A percentile compares a stretch with the other conserved stretches of the same genome.
phyloP scores from a whole-genome alignment of 2,329 filamentous ascomycete species.

The Pseudogymnoascus sp. region DNA sequence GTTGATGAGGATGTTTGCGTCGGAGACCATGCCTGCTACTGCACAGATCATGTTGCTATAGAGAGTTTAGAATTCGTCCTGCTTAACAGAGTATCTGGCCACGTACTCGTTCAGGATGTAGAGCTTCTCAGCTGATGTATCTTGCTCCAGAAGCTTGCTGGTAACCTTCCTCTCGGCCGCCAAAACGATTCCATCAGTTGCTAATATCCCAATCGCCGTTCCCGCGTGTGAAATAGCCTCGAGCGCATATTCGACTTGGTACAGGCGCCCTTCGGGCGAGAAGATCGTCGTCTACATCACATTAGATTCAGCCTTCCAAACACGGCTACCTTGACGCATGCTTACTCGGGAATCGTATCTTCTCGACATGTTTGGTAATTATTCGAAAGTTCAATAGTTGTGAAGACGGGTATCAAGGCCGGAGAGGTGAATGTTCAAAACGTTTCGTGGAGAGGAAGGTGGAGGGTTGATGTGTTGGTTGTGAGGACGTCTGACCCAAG shows the following conservation, averaged over 20 bases:
- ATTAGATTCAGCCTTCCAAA: constrained; percentile 18
- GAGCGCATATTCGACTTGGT: constrained; percentile 98
- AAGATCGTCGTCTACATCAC: constrained; percentile 89
- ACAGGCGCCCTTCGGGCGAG: constrained; percentile 95
- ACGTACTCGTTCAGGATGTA: constrained; percentile 96
- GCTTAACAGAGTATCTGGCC: background rate
- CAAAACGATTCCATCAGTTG: constrained; percentile 96
- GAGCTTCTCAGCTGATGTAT: constrained; percentile 98
- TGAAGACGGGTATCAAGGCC: constrained; percentile 10
- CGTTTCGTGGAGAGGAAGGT: background rate
- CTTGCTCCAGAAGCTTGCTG: constrained; percentile 97
- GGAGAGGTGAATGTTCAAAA: constrained; percentile 5
- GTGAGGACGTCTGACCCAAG: constrained; percentile 2
- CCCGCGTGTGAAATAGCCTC: constrained; percentile 98
- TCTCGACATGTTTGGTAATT: constrained; percentile 65
- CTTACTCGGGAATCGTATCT: constrained; percentile 94
- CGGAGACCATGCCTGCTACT: constrained; percentile 97
- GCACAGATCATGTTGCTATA: constrained; percentile 98
- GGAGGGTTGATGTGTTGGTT: constrained; percentile 8
- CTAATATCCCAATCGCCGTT: constrained; percentile 91
- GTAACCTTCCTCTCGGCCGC: constrained; percentile 98
- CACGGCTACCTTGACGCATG: constrained; percentile 23
- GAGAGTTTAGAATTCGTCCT: constrained; percentile 15
- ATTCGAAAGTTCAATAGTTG: constrained; percentile 7
- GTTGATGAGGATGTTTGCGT: constrained; percentile 99